phyloP scores from a whole-genome alignment of 139 green algal species.

The Dunaliella primolecta region DNA sequence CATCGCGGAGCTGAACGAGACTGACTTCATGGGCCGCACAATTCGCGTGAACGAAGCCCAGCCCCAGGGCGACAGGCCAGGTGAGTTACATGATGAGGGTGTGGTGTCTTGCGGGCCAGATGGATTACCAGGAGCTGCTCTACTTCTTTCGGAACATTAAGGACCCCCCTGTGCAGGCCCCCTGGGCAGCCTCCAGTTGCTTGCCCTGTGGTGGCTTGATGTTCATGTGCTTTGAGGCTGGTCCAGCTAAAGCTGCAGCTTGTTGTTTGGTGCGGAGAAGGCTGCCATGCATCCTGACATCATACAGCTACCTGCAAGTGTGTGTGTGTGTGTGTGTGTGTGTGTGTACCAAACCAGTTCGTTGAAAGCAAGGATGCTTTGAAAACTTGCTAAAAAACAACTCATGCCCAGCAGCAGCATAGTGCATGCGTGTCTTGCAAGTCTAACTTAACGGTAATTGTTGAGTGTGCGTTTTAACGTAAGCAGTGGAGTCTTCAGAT shows the following conservation, averaged over 20 bases:
- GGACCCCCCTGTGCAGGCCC: too few relatives aligned
- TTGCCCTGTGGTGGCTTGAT: too few relatives aligned
- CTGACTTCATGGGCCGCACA: conserved; percentile 50
- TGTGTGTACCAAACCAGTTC: too few relatives aligned
- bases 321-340: too few relatives aligned
- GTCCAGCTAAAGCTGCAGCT: background rate
- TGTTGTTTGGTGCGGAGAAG: background rate
- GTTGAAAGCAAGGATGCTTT: too few relatives aligned
- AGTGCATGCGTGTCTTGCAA: background rate
- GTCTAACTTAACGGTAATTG: background rate
- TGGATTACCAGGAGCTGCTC: background rate
- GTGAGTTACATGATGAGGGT: background rate
- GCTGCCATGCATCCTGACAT: too few relatives aligned
- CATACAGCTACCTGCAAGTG: too few relatives aligned
- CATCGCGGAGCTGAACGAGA: conserved; percentile 32
- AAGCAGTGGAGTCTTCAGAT: too few relatives aligned
- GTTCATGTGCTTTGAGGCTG: too few relatives aligned
- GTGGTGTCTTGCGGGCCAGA: background rate
- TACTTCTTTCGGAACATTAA: background rate
- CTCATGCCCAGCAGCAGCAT: too few relatives aligned
- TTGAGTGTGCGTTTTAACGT: background rate
- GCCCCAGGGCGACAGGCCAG: conserved; percentile 26
- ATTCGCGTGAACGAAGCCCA: conserved; percentile 60
- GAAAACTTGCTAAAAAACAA: too few relatives aligned
- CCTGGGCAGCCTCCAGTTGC: too few relatives aligned